Conservation (phyloP, 345 rosid genomes). For the Lepidium aucheri region DNA sequence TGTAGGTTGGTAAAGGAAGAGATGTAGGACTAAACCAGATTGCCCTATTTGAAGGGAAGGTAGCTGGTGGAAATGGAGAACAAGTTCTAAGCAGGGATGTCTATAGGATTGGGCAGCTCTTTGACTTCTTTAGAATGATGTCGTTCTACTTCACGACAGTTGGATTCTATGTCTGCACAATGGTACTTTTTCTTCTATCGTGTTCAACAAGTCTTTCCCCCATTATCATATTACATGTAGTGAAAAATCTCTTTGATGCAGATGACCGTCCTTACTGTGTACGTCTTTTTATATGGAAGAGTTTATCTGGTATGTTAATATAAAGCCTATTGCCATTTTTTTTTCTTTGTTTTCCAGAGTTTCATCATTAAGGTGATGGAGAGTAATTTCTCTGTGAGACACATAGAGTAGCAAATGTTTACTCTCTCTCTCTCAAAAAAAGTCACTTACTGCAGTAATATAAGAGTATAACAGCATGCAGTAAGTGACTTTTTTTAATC, state of each 20-base stretch:
- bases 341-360: background rate
- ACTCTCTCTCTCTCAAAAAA: background rate
- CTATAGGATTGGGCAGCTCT: conserved; percentile 91
- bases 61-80: conserved; percentile 99
- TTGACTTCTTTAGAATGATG: conserved; percentile 97
- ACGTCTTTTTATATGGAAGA: conserved; percentile 86
- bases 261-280: conserved; percentile 97
- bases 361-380: background rate
- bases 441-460: conserved; percentile 1
- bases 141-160: conserved; percentile 97
- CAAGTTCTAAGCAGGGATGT: conserved; percentile 97
- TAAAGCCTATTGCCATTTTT: background rate
- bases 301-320: conserved; percentile 69
- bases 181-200: conserved; percentile 42
- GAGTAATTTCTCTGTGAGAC: background rate
- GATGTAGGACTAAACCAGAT: conserved; percentile 99
- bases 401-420: background rate
- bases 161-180: conserved; percentile 94
- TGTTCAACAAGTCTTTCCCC: conserved; percentile 13
- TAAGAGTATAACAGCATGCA: background rate
- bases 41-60: conserved; percentile 98
- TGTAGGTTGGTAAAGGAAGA: conserved; percentile 98
- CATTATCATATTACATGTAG: conserved; percentile 15
- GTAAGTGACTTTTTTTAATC: background rate
- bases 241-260: conserved; percentile 35